phyloP scores from a whole-genome alignment of 768 basidiomycete genomes.

The Trametes coccinea region DNA sequence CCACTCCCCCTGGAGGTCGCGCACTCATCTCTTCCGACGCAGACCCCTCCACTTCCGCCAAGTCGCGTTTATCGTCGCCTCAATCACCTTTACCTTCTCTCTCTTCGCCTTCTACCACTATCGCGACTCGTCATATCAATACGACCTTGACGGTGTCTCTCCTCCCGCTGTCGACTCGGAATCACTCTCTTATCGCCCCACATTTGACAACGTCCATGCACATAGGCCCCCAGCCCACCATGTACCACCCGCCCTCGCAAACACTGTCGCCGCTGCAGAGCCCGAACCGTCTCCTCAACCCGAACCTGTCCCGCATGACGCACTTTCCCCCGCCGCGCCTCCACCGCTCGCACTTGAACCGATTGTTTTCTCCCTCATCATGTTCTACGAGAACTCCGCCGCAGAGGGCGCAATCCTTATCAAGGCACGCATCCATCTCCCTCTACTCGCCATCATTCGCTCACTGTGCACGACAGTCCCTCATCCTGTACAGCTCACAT shows the following conservation, averaged over 20 bases:
- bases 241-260: not conserved
- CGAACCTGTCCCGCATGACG: not conserved
- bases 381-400: conserved; percentile 45
- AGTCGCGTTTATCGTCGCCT: conserved; percentile 8
- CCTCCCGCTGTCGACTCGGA: not conserved
- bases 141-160: not conserved
- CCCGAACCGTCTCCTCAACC: not conserved
- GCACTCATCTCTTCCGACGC: conserved; percentile 18
- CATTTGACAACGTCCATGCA: not conserved
- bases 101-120: conserved; percentile 16
- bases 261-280: not conserved
- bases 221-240: conserved; percentile 11
- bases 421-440: conserved; percentile 35
- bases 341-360: conserved; percentile 28
- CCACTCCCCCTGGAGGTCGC: conserved; percentile 18
- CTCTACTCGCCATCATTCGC: not conserved
- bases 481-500: conserved; percentile 25
- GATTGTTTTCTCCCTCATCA: conserved; percentile 44
- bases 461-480: conserved; percentile 21
- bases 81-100: conserved; percentile 11
- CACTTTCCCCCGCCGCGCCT: not conserved
- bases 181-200: not conserved
- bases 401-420: conserved; percentile 44
- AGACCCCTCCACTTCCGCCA: conserved; percentile 17
- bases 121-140: not conserved